Percentiles rank a stretch among this genome's conserved stretches.
phyloP scores from a whole-genome alignment of 192 early-diverging fungal species.

The Obelidium mucronatum region DNA sequence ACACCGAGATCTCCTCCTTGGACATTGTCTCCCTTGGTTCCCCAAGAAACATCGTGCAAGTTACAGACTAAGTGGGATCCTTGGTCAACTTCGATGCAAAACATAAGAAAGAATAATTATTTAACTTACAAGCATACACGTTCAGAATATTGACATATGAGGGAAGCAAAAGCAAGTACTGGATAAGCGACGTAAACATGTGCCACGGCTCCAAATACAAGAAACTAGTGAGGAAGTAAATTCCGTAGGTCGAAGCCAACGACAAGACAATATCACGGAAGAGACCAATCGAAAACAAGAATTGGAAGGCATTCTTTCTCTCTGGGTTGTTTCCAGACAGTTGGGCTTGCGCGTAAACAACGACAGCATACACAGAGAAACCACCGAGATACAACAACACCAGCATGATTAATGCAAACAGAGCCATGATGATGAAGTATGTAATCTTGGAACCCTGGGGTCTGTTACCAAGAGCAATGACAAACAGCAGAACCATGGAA shows the following conservation, averaged over 20 bases:
- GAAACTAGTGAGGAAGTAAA: conserved; percentile 68
- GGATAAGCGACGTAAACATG: conserved; percentile 75
- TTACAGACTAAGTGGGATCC: conserved; percentile 70
- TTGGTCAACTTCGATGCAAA: background rate
- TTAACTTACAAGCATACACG: conserved; percentile 75
- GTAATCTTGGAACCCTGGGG: conserved; percentile 50
- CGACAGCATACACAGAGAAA: conserved; percentile 28
- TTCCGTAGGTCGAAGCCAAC: conserved; percentile 68
- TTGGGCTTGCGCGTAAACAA: conserved; percentile 6
- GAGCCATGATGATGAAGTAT: conserved; percentile 45
- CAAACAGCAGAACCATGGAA: conserved; percentile 47
- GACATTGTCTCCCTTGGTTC: conserved; percentile 89
- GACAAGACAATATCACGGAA: conserved; percentile 24
- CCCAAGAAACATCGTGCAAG: conserved; percentile 96
- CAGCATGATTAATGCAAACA: conserved; percentile 48
- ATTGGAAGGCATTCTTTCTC: background rate
- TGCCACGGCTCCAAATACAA: conserved; percentile 81
- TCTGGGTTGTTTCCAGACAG: background rate
- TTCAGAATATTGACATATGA: conserved; percentile 91
- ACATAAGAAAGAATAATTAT: conserved; percentile 6
- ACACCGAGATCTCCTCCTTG: conserved; percentile 70
- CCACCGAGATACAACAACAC: conserved; percentile 43
- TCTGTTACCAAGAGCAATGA: conserved; percentile 57
- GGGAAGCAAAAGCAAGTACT: conserved; percentile 82
- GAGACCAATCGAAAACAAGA: conserved; percentile 4